These are phyloP conservation scores for Kwoniella shivajii DNA, from an alignment of 1,284 basidiomycete genomes.

Conservation along the genomic window DNA sequence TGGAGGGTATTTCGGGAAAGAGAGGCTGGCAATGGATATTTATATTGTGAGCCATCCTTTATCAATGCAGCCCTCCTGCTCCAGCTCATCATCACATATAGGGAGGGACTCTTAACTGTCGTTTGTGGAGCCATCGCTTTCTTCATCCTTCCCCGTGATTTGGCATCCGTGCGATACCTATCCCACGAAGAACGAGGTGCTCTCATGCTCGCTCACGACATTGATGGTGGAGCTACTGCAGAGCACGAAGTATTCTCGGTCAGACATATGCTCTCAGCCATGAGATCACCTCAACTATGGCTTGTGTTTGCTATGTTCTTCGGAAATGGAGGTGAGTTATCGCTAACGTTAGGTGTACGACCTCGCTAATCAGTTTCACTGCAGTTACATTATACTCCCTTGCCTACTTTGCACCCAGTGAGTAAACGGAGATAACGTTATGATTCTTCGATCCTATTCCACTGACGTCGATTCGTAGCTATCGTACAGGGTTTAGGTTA, in stretches of 20 bases:
- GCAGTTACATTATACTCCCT: conserved; percentile 1
- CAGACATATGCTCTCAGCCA: neutral
- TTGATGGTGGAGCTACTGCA: conserved; percentile 3
- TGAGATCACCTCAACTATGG: conserved; percentile 1
- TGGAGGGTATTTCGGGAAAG: conserved; percentile 49
- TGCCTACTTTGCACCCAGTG: conserved; percentile 1
- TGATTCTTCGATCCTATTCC: neutral
- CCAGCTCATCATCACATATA: no score
- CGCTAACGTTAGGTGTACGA: neutral
- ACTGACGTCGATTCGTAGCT: neutral
- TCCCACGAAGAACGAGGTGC: neutral
- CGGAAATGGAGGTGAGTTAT: neutral
- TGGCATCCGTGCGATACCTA: neutral
- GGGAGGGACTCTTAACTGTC: neutral
- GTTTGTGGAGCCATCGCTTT: conserved; percentile 1
- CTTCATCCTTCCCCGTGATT: neutral
- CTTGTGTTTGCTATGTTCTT: conserved; percentile 3
- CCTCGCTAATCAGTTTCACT: neutral
- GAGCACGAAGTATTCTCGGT: conserved; percentile 2
- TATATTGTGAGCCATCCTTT: neutral
- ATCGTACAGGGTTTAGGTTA: conserved; percentile 3
- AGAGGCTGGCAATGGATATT: conserved; percentile 39
- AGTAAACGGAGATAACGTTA: no score
- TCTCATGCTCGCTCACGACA: neutral
- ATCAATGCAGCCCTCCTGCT: no score